A percentile compares a stretch with the other conserved stretches of the same genome.
These are phyloP conservation scores for Vararia minispora DNA, from an alignment of 768 basidiomycete species.

Conservation along the genomic window DNA sequence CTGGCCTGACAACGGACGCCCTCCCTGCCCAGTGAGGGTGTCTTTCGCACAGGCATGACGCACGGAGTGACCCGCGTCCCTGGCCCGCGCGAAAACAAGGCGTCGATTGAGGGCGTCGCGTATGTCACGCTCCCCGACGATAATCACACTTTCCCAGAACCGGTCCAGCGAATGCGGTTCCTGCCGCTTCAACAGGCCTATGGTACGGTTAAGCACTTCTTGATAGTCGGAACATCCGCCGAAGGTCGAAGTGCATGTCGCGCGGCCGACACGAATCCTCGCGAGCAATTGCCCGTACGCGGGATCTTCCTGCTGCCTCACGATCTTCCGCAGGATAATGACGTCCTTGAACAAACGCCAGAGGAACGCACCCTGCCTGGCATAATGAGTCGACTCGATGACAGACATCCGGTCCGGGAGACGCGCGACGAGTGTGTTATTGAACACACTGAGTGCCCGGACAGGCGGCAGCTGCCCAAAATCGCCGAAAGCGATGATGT, in stretches of 20 bases:
- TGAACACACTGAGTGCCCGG: background rate
- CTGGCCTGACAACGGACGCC: background rate
- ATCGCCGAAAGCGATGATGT: background rate
- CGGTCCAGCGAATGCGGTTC: background rate
- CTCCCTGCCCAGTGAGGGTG: background rate
- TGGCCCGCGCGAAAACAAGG: background rate
- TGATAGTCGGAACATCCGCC: background rate
- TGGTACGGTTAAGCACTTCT: background rate
- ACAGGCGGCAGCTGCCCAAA: conserved; percentile 1
- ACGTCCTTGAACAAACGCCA: background rate
- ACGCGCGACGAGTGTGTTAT: background rate
- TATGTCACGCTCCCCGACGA: background rate
- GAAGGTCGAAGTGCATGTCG: too few relatives aligned
- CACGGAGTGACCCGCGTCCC: too few relatives aligned
- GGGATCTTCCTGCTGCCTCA: background rate
- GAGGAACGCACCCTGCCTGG: background rate
- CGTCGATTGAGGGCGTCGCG: background rate
- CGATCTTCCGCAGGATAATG: background rate
- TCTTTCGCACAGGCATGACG: background rate
- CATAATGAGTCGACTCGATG: background rate
- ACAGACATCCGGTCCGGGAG: background rate
- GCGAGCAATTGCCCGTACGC: background rate
- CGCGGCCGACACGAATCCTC: background rate
- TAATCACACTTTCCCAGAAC: background rate
- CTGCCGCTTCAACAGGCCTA: background rate